Percentiles rank a stretch among this genome's conserved stretches.
Evolutionary conservation across 2,329 filamentous ascomycete species (phyloP).

Genomic region (Botrytis cinerea): DNA sequence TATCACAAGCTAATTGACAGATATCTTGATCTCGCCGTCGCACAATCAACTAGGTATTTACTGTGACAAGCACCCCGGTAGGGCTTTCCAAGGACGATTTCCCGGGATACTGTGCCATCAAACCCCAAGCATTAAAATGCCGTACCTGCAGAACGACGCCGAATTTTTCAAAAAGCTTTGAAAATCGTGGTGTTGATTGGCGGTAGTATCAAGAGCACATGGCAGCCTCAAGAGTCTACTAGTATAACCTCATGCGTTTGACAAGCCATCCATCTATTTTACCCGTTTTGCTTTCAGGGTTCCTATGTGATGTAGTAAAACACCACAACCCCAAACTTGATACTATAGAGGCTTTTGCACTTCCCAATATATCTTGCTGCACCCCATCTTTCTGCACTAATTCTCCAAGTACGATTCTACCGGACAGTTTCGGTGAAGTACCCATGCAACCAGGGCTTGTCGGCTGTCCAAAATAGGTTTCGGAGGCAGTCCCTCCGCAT

Average conservation of each 20-base stretch:
- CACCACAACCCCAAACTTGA: not conserved
- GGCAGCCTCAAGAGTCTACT: not conserved
- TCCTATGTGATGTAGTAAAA: not conserved
- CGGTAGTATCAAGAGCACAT: not conserved
- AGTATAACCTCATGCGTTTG: not conserved
- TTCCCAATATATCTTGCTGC: not conserved
- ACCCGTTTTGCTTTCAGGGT: slow-evolving; percentile 1
- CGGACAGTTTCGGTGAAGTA: not conserved
- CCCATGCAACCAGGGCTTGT: not conserved
- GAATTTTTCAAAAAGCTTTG: not conserved
- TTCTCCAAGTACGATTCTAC: not conserved
- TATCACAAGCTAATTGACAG: not conserved
- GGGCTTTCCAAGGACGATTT: not conserved
- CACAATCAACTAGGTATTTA: not conserved
- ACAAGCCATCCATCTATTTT: slow-evolving; percentile 4
- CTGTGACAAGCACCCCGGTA: not conserved
- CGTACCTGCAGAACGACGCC: slow-evolving; percentile 18
- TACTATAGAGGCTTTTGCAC: not conserved
- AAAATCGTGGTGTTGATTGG: not conserved
- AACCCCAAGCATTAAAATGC: not conserved
- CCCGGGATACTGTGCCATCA: not conserved
- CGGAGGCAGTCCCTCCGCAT: slow-evolving; percentile 14
- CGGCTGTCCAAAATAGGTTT: not conserved
- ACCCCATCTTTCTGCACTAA: not conserved
- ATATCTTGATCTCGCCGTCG: not conserved